phyloP scores from a whole-genome alignment of 179 eudicot genomes.

The Vitellaria paradoxa region DNA sequence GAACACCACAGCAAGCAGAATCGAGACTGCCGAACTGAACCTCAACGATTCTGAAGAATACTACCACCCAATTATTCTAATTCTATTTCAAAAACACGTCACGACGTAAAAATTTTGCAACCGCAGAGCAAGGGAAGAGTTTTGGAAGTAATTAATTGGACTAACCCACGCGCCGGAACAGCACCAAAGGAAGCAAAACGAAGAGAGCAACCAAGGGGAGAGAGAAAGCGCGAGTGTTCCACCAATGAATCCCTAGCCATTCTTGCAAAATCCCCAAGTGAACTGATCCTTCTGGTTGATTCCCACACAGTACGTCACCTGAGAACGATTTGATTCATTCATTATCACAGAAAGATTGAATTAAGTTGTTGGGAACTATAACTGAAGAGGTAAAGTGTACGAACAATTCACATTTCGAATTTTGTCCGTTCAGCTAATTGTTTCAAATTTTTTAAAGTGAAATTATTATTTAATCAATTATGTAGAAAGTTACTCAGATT shows the following conservation, averaged over 20 bases:
- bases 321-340: neutral
- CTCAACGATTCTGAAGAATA: constrained; percentile 59
- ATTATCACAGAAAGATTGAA: no score
- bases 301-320: constrained; percentile 93
- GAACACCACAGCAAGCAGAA: constrained; percentile 76
- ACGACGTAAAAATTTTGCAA: neutral
- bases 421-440: no score
- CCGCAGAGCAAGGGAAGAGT: neutral
- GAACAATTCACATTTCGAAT: no score
- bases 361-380: no score
- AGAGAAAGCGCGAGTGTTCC: constrained; percentile 77
- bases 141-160: neutral
- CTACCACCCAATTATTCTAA: neutral
- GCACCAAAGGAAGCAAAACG: constrained; percentile 68
- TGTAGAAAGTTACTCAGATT: neutral
- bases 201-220: constrained; percentile 51
- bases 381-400: no score
- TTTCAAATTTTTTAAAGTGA: no score
- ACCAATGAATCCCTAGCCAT: constrained; percentile 96
- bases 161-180: constrained; percentile 76
- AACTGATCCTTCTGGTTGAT: constrained; percentile 47
- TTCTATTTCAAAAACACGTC: no score
- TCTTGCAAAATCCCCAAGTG: constrained; percentile 88
- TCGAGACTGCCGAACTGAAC: constrained; percentile 70
- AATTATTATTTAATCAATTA: no score